phyloP scores from a whole-genome alignment of 768 basidiomycete genomes.

The Trametes sanguinea region DNA sequence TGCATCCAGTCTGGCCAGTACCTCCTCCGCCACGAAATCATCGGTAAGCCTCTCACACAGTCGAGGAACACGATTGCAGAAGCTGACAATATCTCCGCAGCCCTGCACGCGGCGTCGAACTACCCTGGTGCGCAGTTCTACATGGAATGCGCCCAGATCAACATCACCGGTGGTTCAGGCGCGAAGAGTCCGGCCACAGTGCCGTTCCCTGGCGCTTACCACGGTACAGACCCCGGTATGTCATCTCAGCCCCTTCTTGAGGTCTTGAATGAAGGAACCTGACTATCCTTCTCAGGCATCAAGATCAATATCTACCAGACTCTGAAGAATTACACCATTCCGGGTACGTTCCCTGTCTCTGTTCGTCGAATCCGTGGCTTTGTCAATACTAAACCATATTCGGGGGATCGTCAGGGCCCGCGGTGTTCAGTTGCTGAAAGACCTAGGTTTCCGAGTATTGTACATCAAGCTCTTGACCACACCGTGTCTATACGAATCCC shows the following conservation, averaged over 20 bases:
- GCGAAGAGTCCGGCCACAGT: constrained; percentile 34
- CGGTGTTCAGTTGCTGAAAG: constrained; percentile 5
- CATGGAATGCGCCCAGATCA: constrained; percentile 34
- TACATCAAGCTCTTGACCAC: too few relatives aligned
- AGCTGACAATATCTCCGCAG: constrained; percentile 26
- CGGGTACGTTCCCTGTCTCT: constrained; percentile 17
- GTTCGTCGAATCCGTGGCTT: not conserved
- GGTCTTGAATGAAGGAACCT: constrained; percentile 16
- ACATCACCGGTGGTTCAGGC: constrained; percentile 34
- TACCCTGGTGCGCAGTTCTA: constrained; percentile 49
- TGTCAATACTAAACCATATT: not conserved
- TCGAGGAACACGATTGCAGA: too few relatives aligned
- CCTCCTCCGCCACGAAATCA: constrained; percentile 53
- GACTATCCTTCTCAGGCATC: constrained; percentile 28
- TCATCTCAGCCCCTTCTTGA: not conserved
- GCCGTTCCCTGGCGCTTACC: constrained; percentile 40
- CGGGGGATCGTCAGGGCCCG: not conserved
- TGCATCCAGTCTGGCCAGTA: constrained; percentile 52
- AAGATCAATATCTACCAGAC: constrained; percentile 36
- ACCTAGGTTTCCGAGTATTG: too few relatives aligned
- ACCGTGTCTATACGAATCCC: too few relatives aligned
- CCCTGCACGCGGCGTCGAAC: constrained; percentile 45
- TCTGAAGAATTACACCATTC: constrained; percentile 32
- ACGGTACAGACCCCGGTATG: constrained; percentile 27
- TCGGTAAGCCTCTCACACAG: constrained; percentile 36